Conservation (phyloP, 169 alveolate genomes). For the Plasmodium gonderi region DNA sequence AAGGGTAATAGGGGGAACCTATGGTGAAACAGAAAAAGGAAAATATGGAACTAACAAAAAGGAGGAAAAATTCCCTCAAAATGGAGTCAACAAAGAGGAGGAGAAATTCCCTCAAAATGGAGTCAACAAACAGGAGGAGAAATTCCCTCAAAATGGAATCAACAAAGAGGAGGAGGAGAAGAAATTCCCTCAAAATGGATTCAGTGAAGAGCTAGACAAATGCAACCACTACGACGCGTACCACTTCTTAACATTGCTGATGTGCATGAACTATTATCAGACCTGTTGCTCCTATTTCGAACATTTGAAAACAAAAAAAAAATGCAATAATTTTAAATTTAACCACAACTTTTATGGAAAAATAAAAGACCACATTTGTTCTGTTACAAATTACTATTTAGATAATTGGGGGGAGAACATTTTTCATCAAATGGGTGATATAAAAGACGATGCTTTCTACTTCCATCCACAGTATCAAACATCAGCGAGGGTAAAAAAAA, state of each 20-base stretch:
- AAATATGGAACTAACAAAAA: too few species aligned
- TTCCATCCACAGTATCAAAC: too few species aligned
- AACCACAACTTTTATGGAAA: slow-evolving; percentile 29
- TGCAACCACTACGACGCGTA: slow-evolving; percentile 22
- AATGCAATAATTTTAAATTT: slow-evolving; percentile 22
- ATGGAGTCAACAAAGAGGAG: too few species aligned
- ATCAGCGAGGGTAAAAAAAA: too few species aligned
- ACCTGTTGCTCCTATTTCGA: slow-evolving; percentile 35
- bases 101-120: too few species aligned
- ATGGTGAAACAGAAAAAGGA: too few species aligned
- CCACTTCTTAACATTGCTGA: slow-evolving; percentile 7
- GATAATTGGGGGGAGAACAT: background rate
- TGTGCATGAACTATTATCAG: slow-evolving; percentile 31
- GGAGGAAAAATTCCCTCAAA: too few species aligned
- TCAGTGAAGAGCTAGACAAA: background rate
- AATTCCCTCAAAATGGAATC: too few species aligned
- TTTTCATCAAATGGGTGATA: background rate
- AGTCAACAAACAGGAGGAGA: too few species aligned
- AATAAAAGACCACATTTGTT: slow-evolving; percentile 20
- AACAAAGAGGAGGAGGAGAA: too few species aligned
- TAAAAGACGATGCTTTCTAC: background rate
- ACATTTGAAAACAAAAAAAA: slow-evolving; percentile 28
- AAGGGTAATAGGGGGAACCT: background rate
- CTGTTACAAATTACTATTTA: slow-evolving; percentile 29
- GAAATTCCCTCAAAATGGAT: background rate